Base-by-base conservation (phyloP, 306 rosid species). In the Gastrolobium bilobum region DNA sequence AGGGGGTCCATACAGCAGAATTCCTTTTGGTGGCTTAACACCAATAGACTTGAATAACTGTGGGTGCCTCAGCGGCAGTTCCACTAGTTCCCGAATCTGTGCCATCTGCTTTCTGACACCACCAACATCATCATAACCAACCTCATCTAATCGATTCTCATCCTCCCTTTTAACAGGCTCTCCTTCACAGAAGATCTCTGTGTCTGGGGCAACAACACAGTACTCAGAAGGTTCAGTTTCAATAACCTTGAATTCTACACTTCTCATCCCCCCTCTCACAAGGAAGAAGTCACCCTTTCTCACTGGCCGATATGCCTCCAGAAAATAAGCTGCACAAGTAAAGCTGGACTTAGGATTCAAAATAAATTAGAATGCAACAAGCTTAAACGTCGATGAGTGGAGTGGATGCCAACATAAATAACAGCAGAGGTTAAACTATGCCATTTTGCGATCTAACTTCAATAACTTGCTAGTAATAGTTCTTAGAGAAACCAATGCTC, bases 21-120 rank as follows among this genome's bases (percentile, higher is more conserved):
- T 95, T 52, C 99, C 99, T 82, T 95, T 95, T 1, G 98, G 99
- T n/a, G 99, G 99, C 85, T 95, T 95, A 51, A 95, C 99, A 83
- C 99, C 99, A 75, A 95, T 92, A 0, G 94, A 91, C 58, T 95
- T 95, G 68, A 95, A 95, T 10, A 95, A 86, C 77, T 95, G 98
- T 42, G 99, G 99, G 78, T 95, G 99, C 87, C 99, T 95, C 76
- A 95, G 81, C 1, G 98, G 99, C 48, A 95, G 84, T 76, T 95
- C 99, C 52, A 95, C 98, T 35, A 95, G 74, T 60, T 95, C 97
- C 75, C 97, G 86, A 83, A 95, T 92, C 88, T 95, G 98, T 59
- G 98, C 99, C 97, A 95, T 92, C 87, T 95, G 98, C 83, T 93
- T 95, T 72, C 99, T 87, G 7, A 95, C 97, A 33, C 99, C 99